Evolutionary conservation across 2,329 filamentous ascomycete genomes (phyloP).

Genomic region (Cyphellophora europaea): DNA sequence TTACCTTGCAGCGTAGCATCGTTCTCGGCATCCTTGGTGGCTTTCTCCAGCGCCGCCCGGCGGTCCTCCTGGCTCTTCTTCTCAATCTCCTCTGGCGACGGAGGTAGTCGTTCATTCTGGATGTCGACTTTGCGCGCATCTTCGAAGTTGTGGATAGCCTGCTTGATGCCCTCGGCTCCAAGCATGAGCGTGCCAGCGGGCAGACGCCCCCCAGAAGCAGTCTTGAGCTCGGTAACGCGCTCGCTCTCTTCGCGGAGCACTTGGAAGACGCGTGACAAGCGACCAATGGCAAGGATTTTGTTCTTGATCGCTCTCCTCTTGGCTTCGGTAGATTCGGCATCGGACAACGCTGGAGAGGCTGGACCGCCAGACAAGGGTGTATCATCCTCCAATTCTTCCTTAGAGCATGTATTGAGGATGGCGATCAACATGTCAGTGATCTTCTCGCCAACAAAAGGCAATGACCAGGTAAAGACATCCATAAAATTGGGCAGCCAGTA

Average conservation of each 20-base stretch:
- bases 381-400: conserved; percentile 91
- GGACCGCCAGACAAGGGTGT: conserved; percentile 65
- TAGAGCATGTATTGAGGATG: conserved; percentile 97
- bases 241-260: conserved; percentile 96
- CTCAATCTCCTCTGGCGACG: conserved; percentile 82
- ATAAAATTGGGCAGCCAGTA: conserved; percentile 99
- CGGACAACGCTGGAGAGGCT: conserved; percentile 63
- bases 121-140: conserved; percentile 94
- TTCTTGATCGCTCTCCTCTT: conserved; percentile 98
- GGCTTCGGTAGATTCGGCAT: conserved; percentile 82
- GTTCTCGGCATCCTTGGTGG: conserved; percentile 81
- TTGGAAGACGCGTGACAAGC: conserved; percentile 95
- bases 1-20: conserved; percentile 79
- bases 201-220: conserved; percentile 80
- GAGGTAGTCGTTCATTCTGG: conserved; percentile 90
- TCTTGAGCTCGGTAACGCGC: conserved; percentile 94
- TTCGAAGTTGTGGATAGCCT: conserved; percentile 93
- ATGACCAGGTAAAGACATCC: conserved; percentile 99
- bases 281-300: conserved; percentile 96
- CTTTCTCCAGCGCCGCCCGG: conserved; percentile 68
- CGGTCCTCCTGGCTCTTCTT: conserved; percentile 74
- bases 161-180: conserved; percentile 95
- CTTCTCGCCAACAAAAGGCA: conserved; percentile 98
- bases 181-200: conserved; percentile 96
- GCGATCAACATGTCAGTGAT: conserved; percentile 99